Conservation (phyloP, 306 rosid species). For the Sesbania bispinosa region DNA sequence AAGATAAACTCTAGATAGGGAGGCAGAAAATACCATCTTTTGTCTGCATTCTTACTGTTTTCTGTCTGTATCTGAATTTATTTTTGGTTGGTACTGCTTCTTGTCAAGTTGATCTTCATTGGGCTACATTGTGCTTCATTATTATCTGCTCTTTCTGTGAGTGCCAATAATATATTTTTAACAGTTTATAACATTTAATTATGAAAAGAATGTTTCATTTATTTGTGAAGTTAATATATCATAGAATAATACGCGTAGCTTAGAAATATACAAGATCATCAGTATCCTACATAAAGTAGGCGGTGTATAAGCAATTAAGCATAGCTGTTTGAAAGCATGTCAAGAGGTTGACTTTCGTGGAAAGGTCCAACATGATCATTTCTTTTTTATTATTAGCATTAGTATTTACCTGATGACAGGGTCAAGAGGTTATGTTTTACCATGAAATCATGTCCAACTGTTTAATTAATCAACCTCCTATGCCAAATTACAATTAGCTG, state of each 20-base stretch:
- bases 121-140: neutral
- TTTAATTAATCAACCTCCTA: neutral
- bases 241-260: neutral
- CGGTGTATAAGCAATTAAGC: no score
- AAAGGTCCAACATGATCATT: neutral
- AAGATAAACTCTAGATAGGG: neutral
- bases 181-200: neutral
- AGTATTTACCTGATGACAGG: neutral
- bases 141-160: neutral
- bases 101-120: neutral
- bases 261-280: neutral
- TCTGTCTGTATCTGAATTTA: neutral
- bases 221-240: neutral
- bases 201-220: neutral
- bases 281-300: neutral
- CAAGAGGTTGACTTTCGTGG: neutral
- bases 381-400: neutral
- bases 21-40: neutral
- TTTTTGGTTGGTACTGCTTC: no score
- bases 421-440: neutral
- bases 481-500: neutral
- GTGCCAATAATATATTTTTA: neutral
- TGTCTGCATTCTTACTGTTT: neutral
- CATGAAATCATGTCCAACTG: neutral
- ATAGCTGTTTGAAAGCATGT: neutral